phyloP scores from a whole-genome alignment of 2,329 filamentous ascomycete species.

The Thielaviopsis musarum region DNA sequence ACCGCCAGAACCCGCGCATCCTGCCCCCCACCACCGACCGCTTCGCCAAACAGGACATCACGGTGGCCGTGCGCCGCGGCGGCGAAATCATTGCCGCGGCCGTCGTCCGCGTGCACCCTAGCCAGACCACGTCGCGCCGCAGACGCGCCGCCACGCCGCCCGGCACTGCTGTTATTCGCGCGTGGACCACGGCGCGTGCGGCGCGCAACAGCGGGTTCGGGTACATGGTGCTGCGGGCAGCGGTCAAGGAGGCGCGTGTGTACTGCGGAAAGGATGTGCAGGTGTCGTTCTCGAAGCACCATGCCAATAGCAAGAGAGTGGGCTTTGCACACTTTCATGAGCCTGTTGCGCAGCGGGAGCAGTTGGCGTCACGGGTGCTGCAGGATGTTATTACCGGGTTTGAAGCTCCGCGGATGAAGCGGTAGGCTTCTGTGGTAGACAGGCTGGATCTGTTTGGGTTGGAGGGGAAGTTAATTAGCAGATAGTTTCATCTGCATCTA shows the following conservation, averaged over 20 bases:
- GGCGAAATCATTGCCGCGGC: slow-evolving; percentile 51
- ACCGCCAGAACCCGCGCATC: slow-evolving; percentile 45
- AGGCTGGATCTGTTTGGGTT: neutral
- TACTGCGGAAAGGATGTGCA: slow-evolving; percentile 50
- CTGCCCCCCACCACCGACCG: slow-evolving; percentile 14
- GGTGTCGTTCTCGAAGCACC: slow-evolving; percentile 57
- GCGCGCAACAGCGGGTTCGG: slow-evolving; percentile 61
- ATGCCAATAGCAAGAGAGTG: slow-evolving; percentile 55
- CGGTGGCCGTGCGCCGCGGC: slow-evolving; percentile 39
- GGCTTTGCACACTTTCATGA: slow-evolving; percentile 47
- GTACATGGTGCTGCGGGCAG: slow-evolving; percentile 53
- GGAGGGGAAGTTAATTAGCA: neutral
- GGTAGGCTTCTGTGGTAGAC: slow-evolving; percentile 21
- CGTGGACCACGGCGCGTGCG: slow-evolving; percentile 59
- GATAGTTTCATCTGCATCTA: neutral
- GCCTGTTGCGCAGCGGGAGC: slow-evolving; percentile 41
- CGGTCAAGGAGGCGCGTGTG: slow-evolving; percentile 49
- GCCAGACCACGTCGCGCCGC: slow-evolving; percentile 20
- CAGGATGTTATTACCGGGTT: slow-evolving; percentile 33
- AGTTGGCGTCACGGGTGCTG: slow-evolving; percentile 35
- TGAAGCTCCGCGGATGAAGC: slow-evolving; percentile 30
- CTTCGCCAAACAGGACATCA: slow-evolving; percentile 28
- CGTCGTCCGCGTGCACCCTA: slow-evolving; percentile 33
- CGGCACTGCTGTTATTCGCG: slow-evolving; percentile 55
- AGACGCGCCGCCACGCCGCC: neutral